Evolutionary conservation across 768 basidiomycete species (phyloP).

Genomic region (Rhodosporidiobolus sp.): DNA sequence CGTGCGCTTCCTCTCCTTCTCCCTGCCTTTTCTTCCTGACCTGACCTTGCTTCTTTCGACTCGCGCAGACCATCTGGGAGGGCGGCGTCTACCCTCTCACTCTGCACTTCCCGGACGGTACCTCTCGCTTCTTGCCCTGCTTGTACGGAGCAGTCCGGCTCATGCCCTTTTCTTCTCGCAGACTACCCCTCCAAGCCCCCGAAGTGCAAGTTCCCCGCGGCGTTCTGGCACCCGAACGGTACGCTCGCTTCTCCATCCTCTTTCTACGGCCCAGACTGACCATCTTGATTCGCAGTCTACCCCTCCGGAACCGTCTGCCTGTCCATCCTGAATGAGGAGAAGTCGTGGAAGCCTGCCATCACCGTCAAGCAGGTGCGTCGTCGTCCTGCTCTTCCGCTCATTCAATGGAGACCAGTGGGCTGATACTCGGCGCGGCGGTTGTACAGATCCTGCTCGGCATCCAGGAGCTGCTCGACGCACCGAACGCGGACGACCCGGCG

Average conservation of each 20-base stretch:
- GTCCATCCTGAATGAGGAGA: constrained; percentile 97
- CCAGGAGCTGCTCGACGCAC: constrained; percentile 90
- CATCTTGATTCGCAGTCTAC: constrained; percentile 93
- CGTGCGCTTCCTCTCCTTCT: constrained; percentile 56
- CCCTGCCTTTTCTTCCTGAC: too few species aligned
- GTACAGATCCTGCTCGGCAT: constrained; percentile 92
- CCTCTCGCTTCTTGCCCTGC: constrained; percentile 12
- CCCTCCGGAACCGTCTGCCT: constrained; percentile 97
- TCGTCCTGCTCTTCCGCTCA: not conserved
- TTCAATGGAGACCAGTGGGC: not conserved
- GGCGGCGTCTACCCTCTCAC: constrained; percentile 87
- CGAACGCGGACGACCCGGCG: constrained; percentile 95
- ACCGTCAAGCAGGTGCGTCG: constrained; percentile 90
- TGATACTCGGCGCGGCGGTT: too few species aligned
- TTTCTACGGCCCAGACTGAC: constrained; percentile 59
- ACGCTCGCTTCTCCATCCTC: not conserved
- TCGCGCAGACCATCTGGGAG: constrained; percentile 85
- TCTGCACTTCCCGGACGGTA: constrained; percentile 97
- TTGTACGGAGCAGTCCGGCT: not conserved
- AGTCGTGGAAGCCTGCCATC: constrained; percentile 97
- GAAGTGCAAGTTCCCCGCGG: constrained; percentile 63
- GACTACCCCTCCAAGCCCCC: constrained; percentile 95
- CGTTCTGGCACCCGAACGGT: constrained; percentile 10
- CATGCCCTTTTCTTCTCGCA: constrained; percentile 47
- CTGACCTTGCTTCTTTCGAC: not conserved